Evolutionary conservation across 768 basidiomycete species (phyloP).

Genomic region (Kwoniella dendrophila): DNA sequence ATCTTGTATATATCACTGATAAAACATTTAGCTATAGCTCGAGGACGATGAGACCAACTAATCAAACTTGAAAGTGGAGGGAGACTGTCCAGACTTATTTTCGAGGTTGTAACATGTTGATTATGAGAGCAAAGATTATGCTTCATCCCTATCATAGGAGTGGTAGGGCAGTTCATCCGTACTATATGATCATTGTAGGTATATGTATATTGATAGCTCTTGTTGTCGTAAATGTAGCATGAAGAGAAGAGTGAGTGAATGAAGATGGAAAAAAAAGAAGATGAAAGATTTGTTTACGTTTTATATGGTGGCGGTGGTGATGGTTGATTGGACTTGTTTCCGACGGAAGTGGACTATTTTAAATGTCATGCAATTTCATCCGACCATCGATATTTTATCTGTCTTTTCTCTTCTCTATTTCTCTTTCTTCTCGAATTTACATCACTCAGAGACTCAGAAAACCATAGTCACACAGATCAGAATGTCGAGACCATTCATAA

Average conservation of each 20-base stretch:
- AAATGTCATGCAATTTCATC: no score
- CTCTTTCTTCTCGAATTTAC: not conserved
- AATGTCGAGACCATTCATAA: conserved; percentile 5
- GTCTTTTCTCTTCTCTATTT: not conserved
- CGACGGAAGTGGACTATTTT: no score
- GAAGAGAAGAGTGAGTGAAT: no score
- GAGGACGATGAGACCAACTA: conserved; percentile 43
- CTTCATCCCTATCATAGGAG: not conserved
- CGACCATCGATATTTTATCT: no score
- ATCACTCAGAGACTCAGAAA: not conserved
- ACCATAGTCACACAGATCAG: not conserved
- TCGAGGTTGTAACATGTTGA: not conserved
- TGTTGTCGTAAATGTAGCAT: no score
- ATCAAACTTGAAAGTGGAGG: conserved; percentile 26
- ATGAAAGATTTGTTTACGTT: conserved; percentile 1
- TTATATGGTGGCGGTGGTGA: not conserved
- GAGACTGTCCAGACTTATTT: not conserved
- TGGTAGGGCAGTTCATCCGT: not conserved
- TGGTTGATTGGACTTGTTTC: conserved; percentile 10
- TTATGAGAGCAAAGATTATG: not conserved
- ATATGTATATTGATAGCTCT: not conserved
- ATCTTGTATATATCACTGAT: conserved; percentile 44
- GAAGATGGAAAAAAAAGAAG: not conserved
- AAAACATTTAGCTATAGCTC: conserved; percentile 42
- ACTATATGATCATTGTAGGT: conserved; percentile 10